Conservation (phyloP, 345 rosid species). For the Citrus unshiu region DNA sequence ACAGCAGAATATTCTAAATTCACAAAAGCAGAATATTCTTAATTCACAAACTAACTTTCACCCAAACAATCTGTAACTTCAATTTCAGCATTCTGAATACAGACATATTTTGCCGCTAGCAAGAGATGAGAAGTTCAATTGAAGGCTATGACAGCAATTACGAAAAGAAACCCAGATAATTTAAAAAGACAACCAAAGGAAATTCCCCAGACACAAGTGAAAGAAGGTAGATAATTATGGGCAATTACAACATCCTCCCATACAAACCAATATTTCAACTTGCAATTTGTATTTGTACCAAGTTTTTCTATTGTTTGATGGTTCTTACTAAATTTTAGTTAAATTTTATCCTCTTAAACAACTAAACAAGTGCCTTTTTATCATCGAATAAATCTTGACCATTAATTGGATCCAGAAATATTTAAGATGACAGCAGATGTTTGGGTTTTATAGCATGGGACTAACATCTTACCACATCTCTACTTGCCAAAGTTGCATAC, state of each 20-base stretch:
- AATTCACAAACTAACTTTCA: not conserved
- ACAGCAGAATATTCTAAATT: not conserved
- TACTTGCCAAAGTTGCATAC: slow-evolving; percentile 90
- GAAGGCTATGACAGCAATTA: not conserved
- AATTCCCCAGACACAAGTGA: not conserved
- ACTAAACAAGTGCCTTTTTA: not conserved
- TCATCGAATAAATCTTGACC: not conserved
- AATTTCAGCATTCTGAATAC: not conserved
- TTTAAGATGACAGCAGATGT: not conserved
- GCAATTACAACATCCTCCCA: not conserved
- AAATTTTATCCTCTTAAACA: not conserved
- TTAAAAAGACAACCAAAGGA: not conserved
- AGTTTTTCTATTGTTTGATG: not conserved
- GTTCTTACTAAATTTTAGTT: not conserved
- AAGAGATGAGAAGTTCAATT: not conserved
- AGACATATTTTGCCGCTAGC: not conserved
- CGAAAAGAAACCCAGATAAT: not conserved
- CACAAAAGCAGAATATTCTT: not conserved
- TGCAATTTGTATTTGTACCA: not conserved
- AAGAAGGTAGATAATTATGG: not conserved
- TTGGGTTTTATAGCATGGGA: not conserved
- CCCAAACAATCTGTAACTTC: not conserved
- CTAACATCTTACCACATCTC: slow-evolving; percentile 77
- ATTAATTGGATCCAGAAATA: not conserved
- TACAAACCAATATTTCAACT: not conserved